phyloP scores from a whole-genome alignment of 306 rosid genomes.

The Inga laurina region DNA sequence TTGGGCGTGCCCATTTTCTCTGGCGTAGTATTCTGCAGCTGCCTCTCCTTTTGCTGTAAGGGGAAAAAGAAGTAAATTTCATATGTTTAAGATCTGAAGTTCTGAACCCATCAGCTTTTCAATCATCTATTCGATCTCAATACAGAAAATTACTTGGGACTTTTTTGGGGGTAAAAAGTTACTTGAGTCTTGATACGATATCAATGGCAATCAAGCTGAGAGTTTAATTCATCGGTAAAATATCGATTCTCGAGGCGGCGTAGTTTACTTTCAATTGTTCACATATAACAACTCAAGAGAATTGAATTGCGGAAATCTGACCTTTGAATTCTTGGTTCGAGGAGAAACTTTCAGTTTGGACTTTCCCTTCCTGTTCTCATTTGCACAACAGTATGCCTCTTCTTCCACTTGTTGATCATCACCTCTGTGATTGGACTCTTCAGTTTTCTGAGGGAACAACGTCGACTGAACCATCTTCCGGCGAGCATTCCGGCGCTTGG shows the following conservation, averaged over 20 bases:
- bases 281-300: background rate
- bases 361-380: slow-evolving; percentile 44
- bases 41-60: slow-evolving; percentile 33
- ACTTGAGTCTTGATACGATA: background rate
- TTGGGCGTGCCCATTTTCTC: slow-evolving; percentile 19
- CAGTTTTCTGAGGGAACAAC: slow-evolving; percentile 47
- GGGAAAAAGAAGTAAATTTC: background rate
- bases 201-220: background rate
- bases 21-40: slow-evolving; percentile 26
- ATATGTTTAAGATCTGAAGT: background rate
- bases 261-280: background rate
- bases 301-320: background rate
- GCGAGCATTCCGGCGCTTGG: slow-evolving; percentile 38
- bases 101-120: background rate
- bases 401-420: slow-evolving; percentile 19
- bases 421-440: slow-evolving; percentile 31
- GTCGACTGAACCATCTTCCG: slow-evolving; percentile 63
- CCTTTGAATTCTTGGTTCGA: slow-evolving; percentile 50
- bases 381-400: slow-evolving; percentile 43
- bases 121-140: slow-evolving; percentile 3
- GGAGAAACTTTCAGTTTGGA: slow-evolving; percentile 47
- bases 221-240: background rate
- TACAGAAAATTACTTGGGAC: background rate
- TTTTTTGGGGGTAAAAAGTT: background rate
- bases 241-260: slow-evolving; percentile 9